Evolutionary conservation across 768 basidiomycete genomes (phyloP), one percentile per base, ranked within the genome.

Genomic region (Mycena leptocephala): DNA sequence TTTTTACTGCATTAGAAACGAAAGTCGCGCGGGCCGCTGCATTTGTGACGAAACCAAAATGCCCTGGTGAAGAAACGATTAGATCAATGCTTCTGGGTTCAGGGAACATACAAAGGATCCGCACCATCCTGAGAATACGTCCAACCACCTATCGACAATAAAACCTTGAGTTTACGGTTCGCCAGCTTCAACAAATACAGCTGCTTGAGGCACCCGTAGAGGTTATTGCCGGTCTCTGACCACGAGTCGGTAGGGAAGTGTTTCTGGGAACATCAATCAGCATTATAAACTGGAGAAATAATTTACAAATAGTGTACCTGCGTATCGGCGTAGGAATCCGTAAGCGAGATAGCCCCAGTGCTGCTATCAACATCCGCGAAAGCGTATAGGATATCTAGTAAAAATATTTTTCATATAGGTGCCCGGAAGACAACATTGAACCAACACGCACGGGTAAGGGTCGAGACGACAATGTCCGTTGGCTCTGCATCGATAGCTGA

Each of bases 141-240:
- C 90, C 91, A 93, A 16, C 94, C 89, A 64, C 89, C 89, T n/a
- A 90, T 83, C 0, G 89, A 90, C 18, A 90, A 83, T n/a, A 89
- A 81, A 26, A 90, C 89, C 75, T 90, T 90, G 66, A 90, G 79
- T 72, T 89, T 88, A 80, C 93, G 87, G 79, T 92, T 87, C 53
- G 89, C 82, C 46, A 94, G 81, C 82, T 95, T 95, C 73, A 94
- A 79, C 55, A 94, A 86, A 80, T 85, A 86, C 35, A 94, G 88
- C 81, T 96, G 95, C 85, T 96, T 96, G 80, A 97, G 84, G 82
- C 92, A 93, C 0, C 95, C 95, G 76, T 95, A 97, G 7, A 96
- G 85, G 79, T 96, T 96, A 82, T 92, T 95, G 24, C 95, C 95
- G 1, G 86, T 75, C 24, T 95, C 95, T 78, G 87, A 86, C 95